phyloP scores from a whole-genome alignment of 495 filamentous ascomycete genomes.

The Aspergillus coremiiformis region DNA sequence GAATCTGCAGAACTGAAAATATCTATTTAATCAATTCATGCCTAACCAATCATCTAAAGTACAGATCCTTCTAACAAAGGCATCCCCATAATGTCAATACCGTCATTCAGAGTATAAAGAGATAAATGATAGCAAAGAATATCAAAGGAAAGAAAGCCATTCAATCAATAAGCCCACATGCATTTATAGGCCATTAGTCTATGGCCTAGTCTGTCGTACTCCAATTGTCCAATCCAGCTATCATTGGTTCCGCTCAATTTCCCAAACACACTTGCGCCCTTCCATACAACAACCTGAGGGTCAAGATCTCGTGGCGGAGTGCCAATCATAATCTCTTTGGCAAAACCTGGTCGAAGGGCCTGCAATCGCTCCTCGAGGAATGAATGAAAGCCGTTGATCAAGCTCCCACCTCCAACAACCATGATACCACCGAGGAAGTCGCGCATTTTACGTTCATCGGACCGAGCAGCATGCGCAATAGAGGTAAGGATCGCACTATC shows the following conservation, averaged over 20 bases:
- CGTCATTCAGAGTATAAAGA: background rate
- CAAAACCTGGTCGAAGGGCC: constrained; percentile 56
- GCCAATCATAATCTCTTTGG: constrained; percentile 81
- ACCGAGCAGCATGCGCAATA: constrained; percentile 77
- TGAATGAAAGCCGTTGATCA: constrained; percentile 65
- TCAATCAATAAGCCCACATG: constrained; percentile 65
- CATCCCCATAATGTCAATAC: constrained; percentile 8
- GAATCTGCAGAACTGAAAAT: too few relatives aligned
- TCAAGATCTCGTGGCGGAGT: constrained; percentile 86
- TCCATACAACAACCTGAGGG: constrained; percentile 92
- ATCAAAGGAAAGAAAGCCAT: constrained; percentile 9
- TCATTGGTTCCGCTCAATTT: constrained; percentile 81
- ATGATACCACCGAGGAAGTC: constrained; percentile 94
- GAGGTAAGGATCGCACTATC: constrained; percentile 83
- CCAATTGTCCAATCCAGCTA: constrained; percentile 80
- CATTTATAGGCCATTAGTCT: constrained; percentile 80
- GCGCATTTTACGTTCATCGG: constrained; percentile 84
- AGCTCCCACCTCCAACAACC: constrained; percentile 84
- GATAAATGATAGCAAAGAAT: constrained; percentile 2
- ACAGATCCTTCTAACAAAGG: background rate
- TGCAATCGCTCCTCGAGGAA: constrained; percentile 78
- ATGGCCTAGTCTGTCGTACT: constrained; percentile 81
- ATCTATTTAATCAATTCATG: background rate
- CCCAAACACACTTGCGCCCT: constrained; percentile 95
- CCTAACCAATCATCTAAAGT: background rate